A percentile compares a stretch with the other conserved stretches of the same genome.
These are phyloP conservation scores for Helicocarpus griseus DNA, from an alignment of 2,329 filamentous ascomycete species.

Conservation along the genomic window DNA sequence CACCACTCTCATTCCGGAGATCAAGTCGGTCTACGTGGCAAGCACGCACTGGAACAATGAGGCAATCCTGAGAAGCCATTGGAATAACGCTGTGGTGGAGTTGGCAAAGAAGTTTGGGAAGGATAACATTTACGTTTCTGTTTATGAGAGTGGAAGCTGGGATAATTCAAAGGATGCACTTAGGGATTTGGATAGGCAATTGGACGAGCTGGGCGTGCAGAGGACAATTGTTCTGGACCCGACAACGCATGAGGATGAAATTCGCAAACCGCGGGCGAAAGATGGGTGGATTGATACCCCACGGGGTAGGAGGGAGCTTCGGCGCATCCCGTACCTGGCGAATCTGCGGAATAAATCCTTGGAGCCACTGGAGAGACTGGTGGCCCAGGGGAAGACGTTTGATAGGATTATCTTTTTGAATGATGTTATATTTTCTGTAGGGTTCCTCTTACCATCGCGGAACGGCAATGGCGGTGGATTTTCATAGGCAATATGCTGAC, in stretches of 20 bases:
- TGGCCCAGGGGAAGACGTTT: conserved; percentile 42
- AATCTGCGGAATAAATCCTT: conserved; percentile 55
- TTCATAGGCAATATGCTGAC: too few species aligned
- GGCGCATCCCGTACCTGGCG: conserved; percentile 61
- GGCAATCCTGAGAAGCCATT: conserved; percentile 49
- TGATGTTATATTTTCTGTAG: conserved; percentile 36
- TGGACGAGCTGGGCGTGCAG: conserved; percentile 45
- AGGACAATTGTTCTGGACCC: conserved; percentile 50
- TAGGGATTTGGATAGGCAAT: conserved; percentile 43
- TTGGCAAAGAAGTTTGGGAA: conserved; percentile 49
- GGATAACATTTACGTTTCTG: conserved; percentile 57
- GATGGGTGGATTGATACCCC: conserved; percentile 58
- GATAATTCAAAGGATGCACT: conserved; percentile 58
- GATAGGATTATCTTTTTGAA: conserved; percentile 52
- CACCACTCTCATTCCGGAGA: neutral
- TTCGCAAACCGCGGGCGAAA: conserved; percentile 35
- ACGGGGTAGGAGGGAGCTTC: conserved; percentile 43
- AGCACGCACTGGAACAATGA: conserved; percentile 62
- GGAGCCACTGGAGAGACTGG: conserved; percentile 46
- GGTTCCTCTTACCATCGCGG: conserved; percentile 1
- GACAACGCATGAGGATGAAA: conserved; percentile 49
- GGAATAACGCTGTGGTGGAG: conserved; percentile 51
- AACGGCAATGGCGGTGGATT: too few species aligned
- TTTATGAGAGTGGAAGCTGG: conserved; percentile 60
- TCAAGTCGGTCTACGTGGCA: conserved; percentile 49